Conservation (phyloP, 805 yeast genomes). For the Yarrowia bubula region DNA sequence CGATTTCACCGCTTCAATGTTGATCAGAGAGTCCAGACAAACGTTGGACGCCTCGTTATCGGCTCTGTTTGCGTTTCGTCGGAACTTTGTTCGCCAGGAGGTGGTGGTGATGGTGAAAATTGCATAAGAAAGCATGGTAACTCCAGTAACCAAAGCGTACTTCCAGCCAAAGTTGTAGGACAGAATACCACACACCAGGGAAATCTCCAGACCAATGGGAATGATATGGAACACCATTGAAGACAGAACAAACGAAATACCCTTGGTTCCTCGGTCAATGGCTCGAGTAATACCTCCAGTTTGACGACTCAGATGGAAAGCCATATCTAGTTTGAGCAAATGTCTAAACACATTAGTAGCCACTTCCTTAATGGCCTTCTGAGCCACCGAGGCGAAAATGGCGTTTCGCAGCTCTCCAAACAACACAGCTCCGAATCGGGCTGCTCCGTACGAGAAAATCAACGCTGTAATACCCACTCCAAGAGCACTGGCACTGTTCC, state of each 20-base stretch:
- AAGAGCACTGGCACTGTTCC: slow-evolving; percentile 64
- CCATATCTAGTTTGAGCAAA: slow-evolving; percentile 75
- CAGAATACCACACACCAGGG: slow-evolving; percentile 87
- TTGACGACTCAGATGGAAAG: slow-evolving; percentile 86
- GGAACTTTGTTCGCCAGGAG: slow-evolving; percentile 91
- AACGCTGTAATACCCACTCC: slow-evolving; percentile 63
- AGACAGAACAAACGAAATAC: slow-evolving; percentile 85
- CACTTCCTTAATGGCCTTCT: slow-evolving; percentile 85
- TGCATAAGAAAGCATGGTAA: slow-evolving; percentile 87
- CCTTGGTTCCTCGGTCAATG: slow-evolving; percentile 96
- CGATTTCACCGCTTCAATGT: slow-evolving; percentile 90
- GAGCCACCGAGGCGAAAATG: slow-evolving; percentile 92
- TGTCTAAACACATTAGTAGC: slow-evolving; percentile 86
- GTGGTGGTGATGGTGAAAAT: slow-evolving; percentile 87
- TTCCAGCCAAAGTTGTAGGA: slow-evolving; percentile 87
- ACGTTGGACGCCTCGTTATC: slow-evolving; percentile 95
- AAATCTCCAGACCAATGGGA: slow-evolving; percentile 88
- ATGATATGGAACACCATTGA: slow-evolving; percentile 98
- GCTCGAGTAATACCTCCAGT: slow-evolving; percentile 97
- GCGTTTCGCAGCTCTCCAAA: slow-evolving; percentile 96
- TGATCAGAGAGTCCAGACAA: slow-evolving; percentile 88
- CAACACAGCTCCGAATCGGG: slow-evolving; percentile 89
- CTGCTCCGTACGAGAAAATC: slow-evolving; percentile 86
- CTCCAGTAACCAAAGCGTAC: slow-evolving; percentile 84
- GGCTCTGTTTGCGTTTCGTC: slow-evolving; percentile 86